These are phyloP conservation scores for Oligophagozyma castellii DNA, from an alignment of 1,139 yeast species.

Conservation along the genomic window DNA sequence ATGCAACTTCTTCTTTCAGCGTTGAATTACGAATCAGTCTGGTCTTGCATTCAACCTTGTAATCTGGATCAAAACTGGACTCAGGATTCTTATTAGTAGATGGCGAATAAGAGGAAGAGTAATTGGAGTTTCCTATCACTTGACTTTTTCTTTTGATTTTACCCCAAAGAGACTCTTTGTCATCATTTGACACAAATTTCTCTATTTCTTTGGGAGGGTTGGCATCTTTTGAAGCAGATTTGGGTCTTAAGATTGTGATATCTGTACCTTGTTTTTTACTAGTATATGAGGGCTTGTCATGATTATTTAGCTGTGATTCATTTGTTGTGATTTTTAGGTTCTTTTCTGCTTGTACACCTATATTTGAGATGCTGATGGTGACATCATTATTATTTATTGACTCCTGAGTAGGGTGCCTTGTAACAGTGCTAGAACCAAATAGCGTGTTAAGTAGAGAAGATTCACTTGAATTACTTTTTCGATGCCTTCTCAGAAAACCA, in stretches of 20 bases:
- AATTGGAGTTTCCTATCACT: slow-evolving; percentile 4
- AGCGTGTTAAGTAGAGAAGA: slow-evolving; percentile 30
- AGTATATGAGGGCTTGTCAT: too few relatives aligned
- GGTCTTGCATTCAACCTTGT: background rate
- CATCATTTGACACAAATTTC: slow-evolving; percentile 10
- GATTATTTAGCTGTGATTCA: too few relatives aligned
- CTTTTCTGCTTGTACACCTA: too few relatives aligned
- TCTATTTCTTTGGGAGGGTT: slow-evolving; percentile 6
- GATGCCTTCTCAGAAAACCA: slow-evolving; percentile 45
- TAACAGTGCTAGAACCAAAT: slow-evolving; percentile 14
- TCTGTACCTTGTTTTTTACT: too few relatives aligned
- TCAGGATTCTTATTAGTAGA: background rate
- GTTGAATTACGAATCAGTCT: background rate
- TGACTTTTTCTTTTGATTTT: slow-evolving; percentile 20
- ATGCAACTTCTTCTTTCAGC: background rate
- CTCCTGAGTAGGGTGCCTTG: too few relatives aligned
- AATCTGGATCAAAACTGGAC: background rate
- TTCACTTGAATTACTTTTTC: slow-evolving; percentile 44
- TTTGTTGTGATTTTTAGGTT: too few relatives aligned
- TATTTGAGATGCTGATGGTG: too few relatives aligned
- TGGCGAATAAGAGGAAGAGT: background rate
- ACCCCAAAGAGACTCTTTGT: slow-evolving; percentile 18
- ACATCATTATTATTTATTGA: too few relatives aligned
- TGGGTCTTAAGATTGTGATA: too few relatives aligned
- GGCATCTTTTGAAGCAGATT: slow-evolving; percentile 1